Percentiles rank a stretch among this genome's conserved stretches.
phyloP scores from a whole-genome alignment of 306 rosid genomes.

The Medicago arabica region DNA sequence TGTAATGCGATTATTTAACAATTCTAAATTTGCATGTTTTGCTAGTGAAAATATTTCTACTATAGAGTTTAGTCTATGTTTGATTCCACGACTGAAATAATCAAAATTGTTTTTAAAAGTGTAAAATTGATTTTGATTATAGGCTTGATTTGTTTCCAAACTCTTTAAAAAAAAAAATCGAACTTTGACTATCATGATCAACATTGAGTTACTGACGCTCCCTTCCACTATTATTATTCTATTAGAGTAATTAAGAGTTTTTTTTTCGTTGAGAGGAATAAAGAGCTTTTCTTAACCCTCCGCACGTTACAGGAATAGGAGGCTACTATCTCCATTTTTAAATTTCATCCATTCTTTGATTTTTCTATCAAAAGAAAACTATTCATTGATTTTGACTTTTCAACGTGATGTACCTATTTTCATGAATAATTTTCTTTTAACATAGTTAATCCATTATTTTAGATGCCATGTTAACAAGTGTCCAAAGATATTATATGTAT shows the following conservation, averaged over 20 bases:
- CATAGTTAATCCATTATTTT: no score
- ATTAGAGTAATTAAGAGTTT: neutral
- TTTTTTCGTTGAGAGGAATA: no score
- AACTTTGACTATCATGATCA: neutral
- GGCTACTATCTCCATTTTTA: constrained; percentile 3
- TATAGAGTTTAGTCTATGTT: no score
- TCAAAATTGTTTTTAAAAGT: no score
- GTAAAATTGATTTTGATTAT: no score
- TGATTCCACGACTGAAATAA: no score
- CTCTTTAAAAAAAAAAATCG: no score
- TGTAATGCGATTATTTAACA: neutral
- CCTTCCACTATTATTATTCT: neutral
- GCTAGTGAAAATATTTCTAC: neutral
- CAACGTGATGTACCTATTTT: no score
- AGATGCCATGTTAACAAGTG: no score
- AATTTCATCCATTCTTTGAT: constrained; percentile 14
- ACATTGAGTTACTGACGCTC: neutral
- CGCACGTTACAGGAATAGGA: constrained; percentile 30
- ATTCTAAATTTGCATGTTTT: neutral
- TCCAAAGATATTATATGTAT: no score
- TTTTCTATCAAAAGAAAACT: neutral
- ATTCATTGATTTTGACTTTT: constrained; percentile 33
- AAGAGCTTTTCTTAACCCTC: neutral
- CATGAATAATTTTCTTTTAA: no score
- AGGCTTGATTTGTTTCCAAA: no score